Conservation (phyloP, 2,329 filamentous ascomycete species). For the Scedosporium boydii region DNA sequence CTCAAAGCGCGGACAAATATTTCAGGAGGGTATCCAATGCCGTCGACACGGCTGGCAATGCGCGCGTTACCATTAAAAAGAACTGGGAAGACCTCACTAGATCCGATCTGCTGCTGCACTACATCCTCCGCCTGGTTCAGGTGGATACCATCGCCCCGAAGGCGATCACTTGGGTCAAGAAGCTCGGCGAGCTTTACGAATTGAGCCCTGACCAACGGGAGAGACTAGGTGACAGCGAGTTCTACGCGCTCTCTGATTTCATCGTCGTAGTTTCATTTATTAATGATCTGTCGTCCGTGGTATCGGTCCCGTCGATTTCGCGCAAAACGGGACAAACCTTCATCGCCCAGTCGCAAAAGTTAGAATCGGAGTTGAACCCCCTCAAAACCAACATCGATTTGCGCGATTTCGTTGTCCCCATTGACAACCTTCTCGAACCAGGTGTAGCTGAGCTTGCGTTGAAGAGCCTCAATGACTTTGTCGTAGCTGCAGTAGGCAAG, state of each 20-base stretch:
- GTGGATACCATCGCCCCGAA: slow-evolving; percentile 21
- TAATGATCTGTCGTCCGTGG: slow-evolving; percentile 22
- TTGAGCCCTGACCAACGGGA: slow-evolving; percentile 23
- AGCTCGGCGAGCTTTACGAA: slow-evolving; percentile 26
- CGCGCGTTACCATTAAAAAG: slow-evolving; percentile 28
- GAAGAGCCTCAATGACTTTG: slow-evolving; percentile 23
- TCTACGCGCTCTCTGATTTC: slow-evolving; percentile 24
- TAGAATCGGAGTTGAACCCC: slow-evolving; percentile 27
- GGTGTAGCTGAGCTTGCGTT: slow-evolving; percentile 26
- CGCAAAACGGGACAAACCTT: slow-evolving; percentile 30
- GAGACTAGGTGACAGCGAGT: slow-evolving; percentile 21
- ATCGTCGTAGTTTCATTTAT: slow-evolving; percentile 28
- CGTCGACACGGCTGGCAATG: slow-evolving; percentile 23
- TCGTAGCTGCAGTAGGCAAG: slow-evolving; percentile 26
- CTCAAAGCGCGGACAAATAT: slow-evolving; percentile 22
- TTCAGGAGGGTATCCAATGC: slow-evolving; percentile 30
- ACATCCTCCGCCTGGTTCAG: slow-evolving; percentile 34
- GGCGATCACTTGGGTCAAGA: slow-evolving; percentile 36
- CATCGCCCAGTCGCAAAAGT: slow-evolving; percentile 17
- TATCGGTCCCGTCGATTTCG: slow-evolving; percentile 26
- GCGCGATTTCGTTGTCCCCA: slow-evolving; percentile 27
- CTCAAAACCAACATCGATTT: slow-evolving; percentile 30
- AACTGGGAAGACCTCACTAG: slow-evolving; percentile 28
- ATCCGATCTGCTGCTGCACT: slow-evolving; percentile 29
- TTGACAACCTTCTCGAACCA: slow-evolving; percentile 31